Evolutionary conservation across 1,139 yeast genomes (phyloP).

Genomic region (Entelexis paramagnoliae): DNA sequence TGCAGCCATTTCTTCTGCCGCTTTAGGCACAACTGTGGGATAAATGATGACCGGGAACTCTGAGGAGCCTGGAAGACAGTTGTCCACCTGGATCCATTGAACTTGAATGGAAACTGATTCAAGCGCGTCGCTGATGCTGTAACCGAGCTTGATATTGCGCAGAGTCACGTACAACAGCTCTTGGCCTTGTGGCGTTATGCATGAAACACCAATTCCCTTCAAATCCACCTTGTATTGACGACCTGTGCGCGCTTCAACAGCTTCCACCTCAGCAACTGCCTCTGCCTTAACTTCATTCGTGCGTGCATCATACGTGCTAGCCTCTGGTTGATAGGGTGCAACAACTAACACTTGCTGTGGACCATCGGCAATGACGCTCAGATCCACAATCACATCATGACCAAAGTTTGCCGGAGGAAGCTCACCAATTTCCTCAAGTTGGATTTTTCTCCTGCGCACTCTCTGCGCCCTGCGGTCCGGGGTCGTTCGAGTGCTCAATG

Average conservation of each 20-base stretch:
- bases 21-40: constrained; percentile 83
- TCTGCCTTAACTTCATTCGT: constrained; percentile 38
- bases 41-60: constrained; percentile 75
- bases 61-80: constrained; percentile 57
- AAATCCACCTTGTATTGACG: constrained; percentile 48
- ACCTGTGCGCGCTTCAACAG: constrained; percentile 19
- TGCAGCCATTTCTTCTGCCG: constrained; percentile 68
- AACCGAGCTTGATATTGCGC: constrained; percentile 69
- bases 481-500: background rate
- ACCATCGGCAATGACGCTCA: constrained; percentile 93
- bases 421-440: constrained; percentile 86
- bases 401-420: constrained; percentile 64
- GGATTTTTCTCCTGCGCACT: constrained; percentile 55
- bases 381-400: constrained; percentile 46
- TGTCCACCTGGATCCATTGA: constrained; percentile 93
- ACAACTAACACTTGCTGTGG: constrained; percentile 83
- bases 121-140: constrained; percentile 73
- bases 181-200: constrained; percentile 58
- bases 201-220: constrained; percentile 83
- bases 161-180: constrained; percentile 77
- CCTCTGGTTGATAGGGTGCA: constrained; percentile 67
- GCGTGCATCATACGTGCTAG: constrained; percentile 54
- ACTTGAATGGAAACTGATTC: constrained; percentile 71
- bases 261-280: constrained; percentile 42
- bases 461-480: background rate